phyloP scores from a whole-genome alignment of 2,329 filamentous ascomycete genomes.

The Hypoxylon sp. region DNA sequence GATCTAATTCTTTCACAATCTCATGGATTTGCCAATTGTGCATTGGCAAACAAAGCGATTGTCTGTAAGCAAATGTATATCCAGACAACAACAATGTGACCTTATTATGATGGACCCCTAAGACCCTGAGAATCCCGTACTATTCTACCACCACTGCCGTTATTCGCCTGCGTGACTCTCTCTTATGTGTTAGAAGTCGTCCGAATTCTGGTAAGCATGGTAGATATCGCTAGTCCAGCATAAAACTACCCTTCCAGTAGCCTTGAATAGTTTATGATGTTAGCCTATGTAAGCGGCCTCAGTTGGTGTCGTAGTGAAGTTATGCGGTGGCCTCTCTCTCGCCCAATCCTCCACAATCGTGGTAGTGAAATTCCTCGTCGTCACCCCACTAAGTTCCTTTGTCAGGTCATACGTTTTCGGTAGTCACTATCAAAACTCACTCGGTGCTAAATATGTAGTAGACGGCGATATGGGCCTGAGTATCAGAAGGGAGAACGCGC shows the following conservation, averaged over 20 bases:
- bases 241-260: neutral
- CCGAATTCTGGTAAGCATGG: neutral
- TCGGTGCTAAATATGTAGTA: slow-evolving; percentile 13
- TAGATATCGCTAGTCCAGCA: neutral
- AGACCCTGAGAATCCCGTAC: too few species aligned
- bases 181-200: too few species aligned
- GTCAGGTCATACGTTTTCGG: neutral
- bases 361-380: slow-evolving; percentile 15
- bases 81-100: too few species aligned
- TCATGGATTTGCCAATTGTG: too few species aligned
- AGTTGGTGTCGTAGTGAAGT: slow-evolving; percentile 13
- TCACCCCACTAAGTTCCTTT: neutral
- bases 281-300: neutral
- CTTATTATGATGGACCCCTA: too few species aligned
- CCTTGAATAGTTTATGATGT: neutral
- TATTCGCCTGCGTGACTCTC: too few species aligned
- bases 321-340: slow-evolving; percentile 16
- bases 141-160: too few species aligned
- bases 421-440: slow-evolving; percentile 9
- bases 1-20: too few species aligned
- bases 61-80: too few species aligned
- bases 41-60: too few species aligned
- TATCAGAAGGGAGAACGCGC: slow-evolving; percentile 26
- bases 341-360: slow-evolving; percentile 26
- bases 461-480: slow-evolving; percentile 22